Evolutionary conservation across 1,284 basidiomycete genomes (phyloP).

Genomic region (Macrocystidia cucumis): DNA sequence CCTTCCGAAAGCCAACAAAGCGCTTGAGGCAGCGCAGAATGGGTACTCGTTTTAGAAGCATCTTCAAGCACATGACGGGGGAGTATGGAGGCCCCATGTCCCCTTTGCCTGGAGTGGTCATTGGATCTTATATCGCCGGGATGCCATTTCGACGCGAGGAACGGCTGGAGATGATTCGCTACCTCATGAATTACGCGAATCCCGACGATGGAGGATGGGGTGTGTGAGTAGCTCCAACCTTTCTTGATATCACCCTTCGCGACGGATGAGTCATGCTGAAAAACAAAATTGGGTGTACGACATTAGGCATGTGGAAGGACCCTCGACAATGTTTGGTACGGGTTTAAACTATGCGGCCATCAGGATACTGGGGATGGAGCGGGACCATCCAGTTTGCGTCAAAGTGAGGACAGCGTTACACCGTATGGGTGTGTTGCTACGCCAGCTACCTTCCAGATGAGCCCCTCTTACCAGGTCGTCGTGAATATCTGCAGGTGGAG

Average conservation of each 20-base stretch:
- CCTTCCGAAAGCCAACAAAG: constrained; percentile 52
- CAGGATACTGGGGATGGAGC: constrained; percentile 78
- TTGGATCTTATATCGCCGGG: constrained; percentile 86
- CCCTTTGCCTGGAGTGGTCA: constrained; percentile 85
- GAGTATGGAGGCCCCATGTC: constrained; percentile 96
- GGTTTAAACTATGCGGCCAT: constrained; percentile 88
- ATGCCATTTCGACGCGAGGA: constrained; percentile 76
- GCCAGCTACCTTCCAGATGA: neutral
- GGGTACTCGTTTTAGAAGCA: constrained; percentile 88
- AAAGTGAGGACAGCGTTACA: constrained; percentile 76
- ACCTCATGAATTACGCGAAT: constrained; percentile 73
- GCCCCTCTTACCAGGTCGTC: constrained; percentile 3
- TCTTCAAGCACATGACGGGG: constrained; percentile 89
- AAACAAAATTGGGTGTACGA: constrained; percentile 4
- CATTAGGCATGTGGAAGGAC: constrained; percentile 84
- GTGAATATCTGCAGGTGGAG: constrained; percentile 51
- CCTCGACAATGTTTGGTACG: constrained; percentile 92
- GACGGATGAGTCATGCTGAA: neutral
- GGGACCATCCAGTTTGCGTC: constrained; percentile 75
- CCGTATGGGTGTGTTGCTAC: constrained; percentile 60
- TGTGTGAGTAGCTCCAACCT: constrained; percentile 69
- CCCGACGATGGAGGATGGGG: constrained; percentile 90
- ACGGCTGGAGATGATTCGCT: constrained; percentile 86
- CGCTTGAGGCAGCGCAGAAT: constrained; percentile 77
- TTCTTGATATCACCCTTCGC: constrained; percentile 5